Evolutionary conservation across 345 rosid species (phyloP).

Genomic region (Ricinus communis): DNA sequence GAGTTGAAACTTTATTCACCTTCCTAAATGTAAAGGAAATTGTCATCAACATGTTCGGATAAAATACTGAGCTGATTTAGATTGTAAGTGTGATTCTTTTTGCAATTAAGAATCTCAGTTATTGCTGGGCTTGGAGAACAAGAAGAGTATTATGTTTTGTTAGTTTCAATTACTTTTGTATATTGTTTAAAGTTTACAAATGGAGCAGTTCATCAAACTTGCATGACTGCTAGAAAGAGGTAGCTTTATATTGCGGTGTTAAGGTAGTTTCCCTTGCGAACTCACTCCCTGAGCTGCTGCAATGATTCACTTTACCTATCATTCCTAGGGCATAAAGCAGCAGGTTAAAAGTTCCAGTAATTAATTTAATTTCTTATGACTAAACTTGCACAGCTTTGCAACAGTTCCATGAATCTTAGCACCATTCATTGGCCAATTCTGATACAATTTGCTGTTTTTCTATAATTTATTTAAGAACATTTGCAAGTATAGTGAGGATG

Average conservation of each 20-base stretch:
- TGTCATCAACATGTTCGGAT: background rate
- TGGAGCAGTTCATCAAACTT: constrained; percentile 2
- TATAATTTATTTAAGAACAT: background rate
- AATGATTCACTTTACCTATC: background rate
- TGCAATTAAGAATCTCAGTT: background rate
- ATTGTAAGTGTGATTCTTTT: background rate
- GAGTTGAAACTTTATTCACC: background rate
- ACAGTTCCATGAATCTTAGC: background rate
- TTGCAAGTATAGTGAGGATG: background rate
- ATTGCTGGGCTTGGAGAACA: background rate
- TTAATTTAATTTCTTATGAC: background rate
- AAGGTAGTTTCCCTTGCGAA: background rate
- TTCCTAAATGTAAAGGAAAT: background rate
- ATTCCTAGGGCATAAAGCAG: background rate
- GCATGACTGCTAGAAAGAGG: background rate
- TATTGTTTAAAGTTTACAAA: background rate
- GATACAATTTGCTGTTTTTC: background rate
- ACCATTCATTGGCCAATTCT: background rate
- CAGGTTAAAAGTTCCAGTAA: background rate
- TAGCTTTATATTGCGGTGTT: background rate
- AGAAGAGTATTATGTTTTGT: background rate
- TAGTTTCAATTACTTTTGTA: background rate
- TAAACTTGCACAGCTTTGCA: background rate
- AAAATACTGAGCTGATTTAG: background rate
- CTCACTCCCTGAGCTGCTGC: background rate